Evolutionary conservation across 139 green algal species (phyloP).

Genomic region (Edaphochlamys debaryana): DNA sequence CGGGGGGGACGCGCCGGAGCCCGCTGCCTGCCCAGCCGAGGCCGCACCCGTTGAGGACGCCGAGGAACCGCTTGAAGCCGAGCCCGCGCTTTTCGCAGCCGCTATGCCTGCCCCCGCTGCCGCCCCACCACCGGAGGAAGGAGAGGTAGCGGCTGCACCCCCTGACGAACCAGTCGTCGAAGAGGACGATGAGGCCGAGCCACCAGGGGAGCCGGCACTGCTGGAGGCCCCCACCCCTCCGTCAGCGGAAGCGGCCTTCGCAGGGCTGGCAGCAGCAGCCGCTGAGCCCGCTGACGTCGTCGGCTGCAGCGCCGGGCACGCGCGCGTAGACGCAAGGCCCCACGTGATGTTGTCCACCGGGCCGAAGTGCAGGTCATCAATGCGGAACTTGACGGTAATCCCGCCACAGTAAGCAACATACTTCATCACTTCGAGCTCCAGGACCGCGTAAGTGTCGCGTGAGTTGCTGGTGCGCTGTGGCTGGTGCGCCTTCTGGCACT

Average conservation of each 20-base stretch:
- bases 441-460: conserved; percentile 53
- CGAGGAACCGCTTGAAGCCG: too few relatives aligned
- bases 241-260: neutral
- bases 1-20: neutral
- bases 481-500: conserved; percentile 67
- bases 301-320: conserved; percentile 43
- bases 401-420: conserved; percentile 73
- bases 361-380: conserved; percentile 61
- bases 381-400: conserved; percentile 60
- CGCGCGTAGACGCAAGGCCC: conserved; percentile 54
- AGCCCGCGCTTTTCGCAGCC: too few relatives aligned
- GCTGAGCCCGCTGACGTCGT: neutral
- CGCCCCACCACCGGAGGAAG: too few relatives aligned
- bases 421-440: conserved; percentile 78
- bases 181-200: neutral
- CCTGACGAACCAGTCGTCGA: too few relatives aligned
- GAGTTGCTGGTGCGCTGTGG: conserved; percentile 29
- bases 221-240: neutral
- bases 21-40: too few relatives aligned
- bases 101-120: too few relatives aligned
- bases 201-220: neutral
- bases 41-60: too few relatives aligned
- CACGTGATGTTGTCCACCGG: conserved; percentile 44
- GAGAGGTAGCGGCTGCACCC: too few relatives aligned
- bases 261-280: neutral